Conservation (phyloP, 2,329 filamentous ascomycete species). For the Trichoderma sp. region DNA sequence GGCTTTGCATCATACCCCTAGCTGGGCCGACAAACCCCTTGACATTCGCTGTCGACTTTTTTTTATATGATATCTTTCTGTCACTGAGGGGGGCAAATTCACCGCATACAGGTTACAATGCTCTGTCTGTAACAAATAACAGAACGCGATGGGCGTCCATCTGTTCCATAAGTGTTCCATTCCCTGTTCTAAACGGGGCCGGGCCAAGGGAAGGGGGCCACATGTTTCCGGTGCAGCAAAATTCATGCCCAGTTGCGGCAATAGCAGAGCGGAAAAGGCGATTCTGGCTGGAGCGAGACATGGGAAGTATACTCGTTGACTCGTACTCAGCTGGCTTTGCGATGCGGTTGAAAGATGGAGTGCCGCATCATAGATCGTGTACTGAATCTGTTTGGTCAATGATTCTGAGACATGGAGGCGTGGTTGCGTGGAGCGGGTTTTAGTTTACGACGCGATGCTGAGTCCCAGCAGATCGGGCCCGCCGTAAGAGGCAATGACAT, state of each 20-base stretch:
- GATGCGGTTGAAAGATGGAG: background rate
- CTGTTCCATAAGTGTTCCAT: conserved; percentile 9
- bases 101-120: background rate
- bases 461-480: conserved; percentile 15
- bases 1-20: conserved; percentile 6
- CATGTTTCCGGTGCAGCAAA: background rate
- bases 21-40: conserved; percentile 7
- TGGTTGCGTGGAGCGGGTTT: background rate
- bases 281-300: background rate
- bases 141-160: background rate
- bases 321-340: background rate
- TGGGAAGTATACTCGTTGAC: background rate
- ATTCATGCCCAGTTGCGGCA: background rate
- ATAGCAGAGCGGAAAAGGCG: background rate
- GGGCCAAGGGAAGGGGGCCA: background rate
- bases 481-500: conserved; percentile 1
- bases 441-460: conserved; percentile 13
- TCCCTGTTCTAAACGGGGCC: background rate
- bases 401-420: background rate
- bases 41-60: background rate
- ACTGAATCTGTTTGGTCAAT: background rate
- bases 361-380: background rate
- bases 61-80: background rate
- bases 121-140: background rate
- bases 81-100: background rate